Percentiles rank a stretch among this genome's conserved stretches.
Conservation (phyloP, 2,329 filamentous ascomycete species). For the Alternaria gaisen region DNA sequence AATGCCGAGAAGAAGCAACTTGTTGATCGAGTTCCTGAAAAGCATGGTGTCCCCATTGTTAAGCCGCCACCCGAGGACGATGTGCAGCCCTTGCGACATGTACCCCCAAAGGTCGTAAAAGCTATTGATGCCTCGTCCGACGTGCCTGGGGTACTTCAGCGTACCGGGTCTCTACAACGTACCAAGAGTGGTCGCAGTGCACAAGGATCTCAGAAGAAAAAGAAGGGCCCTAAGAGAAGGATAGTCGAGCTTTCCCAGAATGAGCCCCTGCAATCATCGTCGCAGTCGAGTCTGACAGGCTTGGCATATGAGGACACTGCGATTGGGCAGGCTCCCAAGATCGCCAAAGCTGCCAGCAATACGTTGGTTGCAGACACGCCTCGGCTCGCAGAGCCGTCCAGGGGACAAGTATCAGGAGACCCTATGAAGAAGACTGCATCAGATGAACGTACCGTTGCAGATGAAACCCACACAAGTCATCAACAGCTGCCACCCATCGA, state of each 20-base stretch:
- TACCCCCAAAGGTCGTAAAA: slow-evolving; percentile 65
- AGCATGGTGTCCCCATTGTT: slow-evolving; percentile 78
- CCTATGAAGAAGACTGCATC: slow-evolving; percentile 37
- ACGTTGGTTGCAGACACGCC: slow-evolving; percentile 27
- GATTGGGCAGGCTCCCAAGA: slow-evolving; percentile 29
- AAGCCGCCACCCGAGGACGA: slow-evolving; percentile 72
- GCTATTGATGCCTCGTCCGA: slow-evolving; percentile 34
- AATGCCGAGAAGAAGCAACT: slow-evolving; percentile 86
- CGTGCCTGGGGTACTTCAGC: slow-evolving; percentile 28
- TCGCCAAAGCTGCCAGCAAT: slow-evolving; percentile 24
- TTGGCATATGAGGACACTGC: slow-evolving; percentile 37
- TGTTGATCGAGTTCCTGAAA: slow-evolving; percentile 80
- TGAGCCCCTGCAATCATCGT: slow-evolving; percentile 49
- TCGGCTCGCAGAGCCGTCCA: slow-evolving; percentile 39
- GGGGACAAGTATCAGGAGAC: slow-evolving; percentile 39
- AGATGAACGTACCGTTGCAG: slow-evolving; percentile 33
- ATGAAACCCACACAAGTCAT: slow-evolving; percentile 33
- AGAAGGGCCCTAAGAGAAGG: slow-evolving; percentile 65
- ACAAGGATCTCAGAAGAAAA: slow-evolving; percentile 64
- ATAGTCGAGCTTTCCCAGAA: slow-evolving; percentile 66
- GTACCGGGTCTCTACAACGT: slow-evolving; percentile 43
- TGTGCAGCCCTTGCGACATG: slow-evolving; percentile 62
- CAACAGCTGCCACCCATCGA: slow-evolving; percentile 46
- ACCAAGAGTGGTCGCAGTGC: slow-evolving; percentile 46
- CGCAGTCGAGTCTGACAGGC: slow-evolving; percentile 38